These are phyloP conservation scores for Fusarium pseudoanthophilum DNA, from an alignment of 2,329 filamentous ascomycete genomes.

Conservation along the genomic window DNA sequence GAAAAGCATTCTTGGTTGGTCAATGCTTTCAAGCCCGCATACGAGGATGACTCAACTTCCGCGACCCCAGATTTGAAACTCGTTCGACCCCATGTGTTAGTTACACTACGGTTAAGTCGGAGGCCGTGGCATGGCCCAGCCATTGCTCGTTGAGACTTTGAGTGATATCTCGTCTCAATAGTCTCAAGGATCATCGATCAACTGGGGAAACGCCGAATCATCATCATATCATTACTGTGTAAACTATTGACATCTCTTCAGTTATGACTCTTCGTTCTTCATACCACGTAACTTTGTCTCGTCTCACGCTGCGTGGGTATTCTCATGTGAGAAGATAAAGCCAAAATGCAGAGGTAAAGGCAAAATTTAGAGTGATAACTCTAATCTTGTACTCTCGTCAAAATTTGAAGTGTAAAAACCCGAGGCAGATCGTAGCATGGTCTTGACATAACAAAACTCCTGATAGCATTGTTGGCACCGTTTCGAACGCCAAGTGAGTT, in stretches of 20 bases:
- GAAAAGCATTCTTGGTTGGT: conserved; percentile 47
- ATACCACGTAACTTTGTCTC: conserved; percentile 1
- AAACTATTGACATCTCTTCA: background rate
- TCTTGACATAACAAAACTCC: background rate
- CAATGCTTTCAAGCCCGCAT: conserved; percentile 42
- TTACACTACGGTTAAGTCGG: background rate
- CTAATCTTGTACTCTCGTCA: background rate
- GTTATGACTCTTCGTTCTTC: background rate
- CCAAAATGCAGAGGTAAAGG: background rate
- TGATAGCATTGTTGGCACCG: background rate
- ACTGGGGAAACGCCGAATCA: background rate
- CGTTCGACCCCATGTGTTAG: conserved; percentile 16
- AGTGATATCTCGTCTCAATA: background rate
- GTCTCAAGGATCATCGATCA: background rate
- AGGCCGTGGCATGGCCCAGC: background rate
- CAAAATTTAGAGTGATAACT: background rate
- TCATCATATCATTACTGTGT: conserved; percentile 2
- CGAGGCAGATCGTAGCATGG: background rate
- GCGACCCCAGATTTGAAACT: conserved; percentile 41
- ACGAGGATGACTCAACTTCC: conserved; percentile 48
- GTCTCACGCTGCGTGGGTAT: background rate
- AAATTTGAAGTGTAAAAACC: background rate
- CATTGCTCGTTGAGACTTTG: background rate
- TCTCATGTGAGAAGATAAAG: background rate
- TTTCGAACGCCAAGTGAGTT: conserved; percentile 1